A percentile compares a stretch with the other conserved stretches of the same genome.
Evolutionary conservation across 306 rosid genomes (phyloP).

Genomic region (Alnus glutinosa): DNA sequence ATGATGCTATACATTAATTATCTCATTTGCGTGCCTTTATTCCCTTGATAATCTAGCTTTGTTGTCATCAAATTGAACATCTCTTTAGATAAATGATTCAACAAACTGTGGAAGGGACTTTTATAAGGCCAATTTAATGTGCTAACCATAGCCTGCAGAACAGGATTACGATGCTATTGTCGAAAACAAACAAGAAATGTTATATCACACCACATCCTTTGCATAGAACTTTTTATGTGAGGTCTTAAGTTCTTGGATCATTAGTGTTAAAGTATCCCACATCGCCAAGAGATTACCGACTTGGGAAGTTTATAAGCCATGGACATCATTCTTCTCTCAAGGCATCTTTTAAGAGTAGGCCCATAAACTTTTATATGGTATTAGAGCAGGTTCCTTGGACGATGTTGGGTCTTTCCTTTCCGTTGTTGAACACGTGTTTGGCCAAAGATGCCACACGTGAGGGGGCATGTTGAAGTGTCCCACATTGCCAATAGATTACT

Average conservation of each 20-base stretch:
- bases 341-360: no score
- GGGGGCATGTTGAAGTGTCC: no score
- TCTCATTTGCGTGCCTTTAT: background rate
- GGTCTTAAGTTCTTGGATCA: background rate
- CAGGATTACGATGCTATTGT: background rate
- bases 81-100: background rate
- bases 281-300: no score
- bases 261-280: background rate
- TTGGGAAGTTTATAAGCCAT: no score
- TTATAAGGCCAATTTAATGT: background rate
- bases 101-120: background rate
- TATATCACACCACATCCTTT: background rate
- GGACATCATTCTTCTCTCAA: no score
- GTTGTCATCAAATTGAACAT: background rate
- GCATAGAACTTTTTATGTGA: background rate
- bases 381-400: no score
- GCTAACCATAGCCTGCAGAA: background rate
- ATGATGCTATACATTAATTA: background rate
- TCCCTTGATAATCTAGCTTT: background rate
- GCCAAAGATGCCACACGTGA: no score
- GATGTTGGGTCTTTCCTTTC: no score
- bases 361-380: no score
- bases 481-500: no score
- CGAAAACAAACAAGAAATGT: background rate
- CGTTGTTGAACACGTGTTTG: no score